These are phyloP conservation scores for Leucosporidium scottii DNA, from an alignment of 768 basidiomycete genomes.

Conservation along the genomic window DNA sequence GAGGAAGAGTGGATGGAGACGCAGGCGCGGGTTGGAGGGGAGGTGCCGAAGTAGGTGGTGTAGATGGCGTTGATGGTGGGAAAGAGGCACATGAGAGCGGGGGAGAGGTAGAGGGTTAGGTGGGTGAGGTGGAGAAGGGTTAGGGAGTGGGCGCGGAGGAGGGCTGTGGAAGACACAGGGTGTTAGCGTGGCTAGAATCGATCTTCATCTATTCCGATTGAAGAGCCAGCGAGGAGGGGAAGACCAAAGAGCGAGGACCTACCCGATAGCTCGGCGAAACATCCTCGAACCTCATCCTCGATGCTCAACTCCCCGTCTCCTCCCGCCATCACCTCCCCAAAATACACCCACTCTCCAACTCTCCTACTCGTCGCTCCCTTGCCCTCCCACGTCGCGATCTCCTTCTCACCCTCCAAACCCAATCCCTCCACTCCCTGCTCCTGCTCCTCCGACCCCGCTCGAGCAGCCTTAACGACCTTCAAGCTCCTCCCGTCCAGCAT, in stretches of 20 bases:
- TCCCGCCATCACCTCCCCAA: conserved; percentile 52
- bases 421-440: background rate
- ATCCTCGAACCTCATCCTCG: conserved; percentile 63
- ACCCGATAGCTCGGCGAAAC: conserved; percentile 65
- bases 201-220: too few relatives aligned
- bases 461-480: background rate
- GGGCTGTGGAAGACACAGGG: conserved; percentile 51
- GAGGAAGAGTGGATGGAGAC: conserved; percentile 66
- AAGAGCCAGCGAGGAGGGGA: background rate
- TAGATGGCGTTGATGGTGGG: conserved; percentile 69
- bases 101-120: conserved; percentile 67
- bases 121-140: conserved; percentile 58
- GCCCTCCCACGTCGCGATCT: background rate
- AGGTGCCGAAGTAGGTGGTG: conserved; percentile 71
- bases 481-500: background rate
- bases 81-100: conserved; percentile 66
- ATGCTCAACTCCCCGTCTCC: conserved; percentile 38
- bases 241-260: conserved; percentile 19
- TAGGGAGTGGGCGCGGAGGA: conserved; percentile 51
- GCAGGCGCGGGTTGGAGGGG: conserved; percentile 92
- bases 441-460: background rate
- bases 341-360: conserved; percentile 55
- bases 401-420: too few relatives aligned
- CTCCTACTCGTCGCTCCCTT: conserved; percentile 4
- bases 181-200: too few relatives aligned